phyloP scores from a whole-genome alignment of 768 basidiomycete genomes.

The Boletus fagicola region DNA sequence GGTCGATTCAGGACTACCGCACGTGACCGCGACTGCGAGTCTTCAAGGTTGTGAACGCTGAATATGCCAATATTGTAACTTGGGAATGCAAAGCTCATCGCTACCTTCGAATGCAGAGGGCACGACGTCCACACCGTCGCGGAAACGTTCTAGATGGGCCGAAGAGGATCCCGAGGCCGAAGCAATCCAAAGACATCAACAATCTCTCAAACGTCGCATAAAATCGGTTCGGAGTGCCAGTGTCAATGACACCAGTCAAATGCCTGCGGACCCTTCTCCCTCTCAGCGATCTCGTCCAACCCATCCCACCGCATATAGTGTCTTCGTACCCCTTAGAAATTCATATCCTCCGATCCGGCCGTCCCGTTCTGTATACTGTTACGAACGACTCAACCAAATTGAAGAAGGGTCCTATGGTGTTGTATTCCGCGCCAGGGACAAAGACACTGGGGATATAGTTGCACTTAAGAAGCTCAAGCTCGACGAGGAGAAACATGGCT shows the following conservation, averaged over 20 bases:
- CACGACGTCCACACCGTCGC: conserved; percentile 51
- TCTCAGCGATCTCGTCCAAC: conserved; percentile 13
- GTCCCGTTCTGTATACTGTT: conserved; percentile 91
- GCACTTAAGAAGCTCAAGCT: conserved; percentile 97
- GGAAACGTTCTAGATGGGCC: conserved; percentile 79
- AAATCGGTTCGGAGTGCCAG: conserved; percentile 38
- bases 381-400: conserved; percentile 94
- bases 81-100: conserved; percentile 6
- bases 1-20: not conserved
- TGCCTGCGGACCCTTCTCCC: conserved; percentile 17
- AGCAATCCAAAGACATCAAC: conserved; percentile 33
- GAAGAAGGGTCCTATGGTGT: conserved; percentile 98
- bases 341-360: conserved; percentile 77
- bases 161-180: conserved; percentile 45
- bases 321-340: conserved; percentile 73
- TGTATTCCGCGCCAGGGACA: conserved; percentile 94
- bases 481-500: conserved; percentile 98
- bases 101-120: conserved; percentile 32
- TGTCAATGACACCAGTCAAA: conserved; percentile 16
- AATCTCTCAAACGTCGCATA: conserved; percentile 53
- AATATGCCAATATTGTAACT: not conserved
- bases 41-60: not conserved
- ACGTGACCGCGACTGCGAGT: conserved; percentile 12
- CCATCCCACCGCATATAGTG: conserved; percentile 46
- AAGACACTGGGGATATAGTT: conserved; percentile 92